Percentiles rank a stretch among this genome's conserved stretches.
phyloP scores from a whole-genome alignment of 805 yeast species.

The Alloascoidea africana region DNA sequence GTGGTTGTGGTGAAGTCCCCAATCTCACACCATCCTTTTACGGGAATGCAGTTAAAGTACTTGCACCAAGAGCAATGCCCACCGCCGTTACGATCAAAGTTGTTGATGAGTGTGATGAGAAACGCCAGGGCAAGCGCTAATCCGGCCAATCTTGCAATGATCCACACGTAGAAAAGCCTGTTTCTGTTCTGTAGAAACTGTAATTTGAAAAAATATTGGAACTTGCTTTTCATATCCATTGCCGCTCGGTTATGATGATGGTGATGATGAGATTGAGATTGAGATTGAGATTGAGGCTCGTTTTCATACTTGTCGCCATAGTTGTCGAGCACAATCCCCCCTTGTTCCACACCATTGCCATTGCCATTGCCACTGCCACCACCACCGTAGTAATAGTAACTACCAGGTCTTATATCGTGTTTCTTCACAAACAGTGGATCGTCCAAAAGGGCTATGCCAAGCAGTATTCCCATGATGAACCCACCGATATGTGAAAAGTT shows the following conservation, averaged over 20 bases:
- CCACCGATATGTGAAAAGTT: constrained; percentile 70
- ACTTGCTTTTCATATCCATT: too few species aligned
- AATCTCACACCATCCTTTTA: constrained; percentile 51
- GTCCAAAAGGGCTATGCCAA: constrained; percentile 32
- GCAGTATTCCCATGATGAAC: constrained; percentile 41
- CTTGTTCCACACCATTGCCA: too few species aligned
- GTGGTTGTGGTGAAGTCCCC: constrained; percentile 18
- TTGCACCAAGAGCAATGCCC: constrained; percentile 57
- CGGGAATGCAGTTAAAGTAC: constrained; percentile 56
- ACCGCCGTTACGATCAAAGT: constrained; percentile 34
- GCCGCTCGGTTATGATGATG: too few species aligned
- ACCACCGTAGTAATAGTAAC: constrained; percentile 9
- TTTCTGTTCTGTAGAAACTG: constrained; percentile 15
- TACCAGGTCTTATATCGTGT: too few species aligned
- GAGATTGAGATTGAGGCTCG: constrained; percentile 9
- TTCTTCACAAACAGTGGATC: constrained; percentile 33
- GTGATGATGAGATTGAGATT: too few species aligned
- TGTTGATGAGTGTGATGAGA: constrained; percentile 31
- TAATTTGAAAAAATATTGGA: constrained; percentile 11
- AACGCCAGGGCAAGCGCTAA: constrained; percentile 31
- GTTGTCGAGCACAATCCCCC: too few species aligned
- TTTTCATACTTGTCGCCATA: constrained; percentile 14
- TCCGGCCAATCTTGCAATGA: constrained; percentile 27
- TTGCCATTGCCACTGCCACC: too few species aligned
- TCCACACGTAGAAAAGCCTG: constrained; percentile 34